Conservation (phyloP, 331 rosid species). For the Pyrus hybrid region DNA sequence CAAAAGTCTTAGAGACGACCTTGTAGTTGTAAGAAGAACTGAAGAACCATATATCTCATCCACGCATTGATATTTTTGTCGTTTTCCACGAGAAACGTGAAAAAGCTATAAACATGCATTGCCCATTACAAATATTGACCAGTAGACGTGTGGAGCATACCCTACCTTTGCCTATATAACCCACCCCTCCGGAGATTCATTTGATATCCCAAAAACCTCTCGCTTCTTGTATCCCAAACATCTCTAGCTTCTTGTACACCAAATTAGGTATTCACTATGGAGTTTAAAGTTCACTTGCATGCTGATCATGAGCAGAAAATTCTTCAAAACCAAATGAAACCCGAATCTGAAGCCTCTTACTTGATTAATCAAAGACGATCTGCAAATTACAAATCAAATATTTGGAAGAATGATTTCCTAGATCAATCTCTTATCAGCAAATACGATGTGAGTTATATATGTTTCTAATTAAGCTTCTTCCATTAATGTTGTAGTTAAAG, state of each 20-base stretch:
- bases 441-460: not conserved
- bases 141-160: too few species aligned
- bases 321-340: not conserved
- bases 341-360: not conserved
- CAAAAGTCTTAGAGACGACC: too few species aligned
- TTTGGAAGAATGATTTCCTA: slow-evolving; percentile 37
- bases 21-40: too few species aligned
- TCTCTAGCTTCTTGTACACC: not conserved
- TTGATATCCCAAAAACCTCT: too few species aligned
- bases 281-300: not conserved
- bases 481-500: too few species aligned
- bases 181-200: too few species aligned
- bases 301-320: not conserved
- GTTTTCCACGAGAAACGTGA: not conserved
- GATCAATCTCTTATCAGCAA: slow-evolving; percentile 28
- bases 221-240: not conserved
- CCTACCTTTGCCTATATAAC: not conserved
- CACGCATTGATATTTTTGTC: too few species aligned
- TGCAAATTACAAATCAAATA: slow-evolving; percentile 49
- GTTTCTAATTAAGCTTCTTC: too few species aligned
- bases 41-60: too few species aligned
- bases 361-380: slow-evolving; percentile 22
- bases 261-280: not conserved
- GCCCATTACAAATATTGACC: too few species aligned
- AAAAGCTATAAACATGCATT: too few species aligned